Evolutionary conservation across 495 filamentous ascomycete species (phyloP), one percentile per base, ranked within the genome.

Genomic region (Halenospora varia): DNA sequence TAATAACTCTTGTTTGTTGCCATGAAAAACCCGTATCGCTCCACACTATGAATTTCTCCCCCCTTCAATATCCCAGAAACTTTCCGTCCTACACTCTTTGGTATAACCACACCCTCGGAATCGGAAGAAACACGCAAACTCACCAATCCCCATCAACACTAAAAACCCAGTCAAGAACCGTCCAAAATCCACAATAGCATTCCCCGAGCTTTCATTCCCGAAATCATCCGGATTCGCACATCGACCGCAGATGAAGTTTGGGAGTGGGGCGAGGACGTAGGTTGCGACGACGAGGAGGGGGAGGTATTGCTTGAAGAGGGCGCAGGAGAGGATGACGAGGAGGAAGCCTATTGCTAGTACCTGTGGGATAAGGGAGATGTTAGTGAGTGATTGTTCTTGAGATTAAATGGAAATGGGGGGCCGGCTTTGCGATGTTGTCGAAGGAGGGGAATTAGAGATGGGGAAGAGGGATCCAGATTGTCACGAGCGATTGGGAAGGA

Each of bases 281-380:
- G 94, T 97, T 62, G 85, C 95, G 51, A 97, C 94, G 55, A 97
- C 94, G 45, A 97, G 81, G 60, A 98, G 79, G 24, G 94, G 89
- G 65, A 92, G 89, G 83, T 95, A 98, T 69, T 90, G 88, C 57
- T 90, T 78, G 79, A 85, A 97, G 51, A 98, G 87, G 25, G 95
- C 94, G 67, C 91, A 94, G 59, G 92, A 96, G 68, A 98, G 89
- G 75, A 98, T 98, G 45, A 97, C 93, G 60, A 98, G 92, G 67
- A 98, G 90, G 82, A 98, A 98, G 66, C 94, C 94, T 70, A 98
- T 94, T 58, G 95, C 95, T 55, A 98, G 90, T 67, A 98, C 82
- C 88, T 92, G 51, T n/a, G 8, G 40, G 24, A 17, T 3, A 19
- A 18, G 10, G 10, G 6, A 8, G 15, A 15, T 35, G 51, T 55